Percentiles rank a stretch among this genome's conserved stretches.
Evolutionary conservation across 306 rosid species (phyloP).

Genomic region (Pachyrhizus erosus): DNA sequence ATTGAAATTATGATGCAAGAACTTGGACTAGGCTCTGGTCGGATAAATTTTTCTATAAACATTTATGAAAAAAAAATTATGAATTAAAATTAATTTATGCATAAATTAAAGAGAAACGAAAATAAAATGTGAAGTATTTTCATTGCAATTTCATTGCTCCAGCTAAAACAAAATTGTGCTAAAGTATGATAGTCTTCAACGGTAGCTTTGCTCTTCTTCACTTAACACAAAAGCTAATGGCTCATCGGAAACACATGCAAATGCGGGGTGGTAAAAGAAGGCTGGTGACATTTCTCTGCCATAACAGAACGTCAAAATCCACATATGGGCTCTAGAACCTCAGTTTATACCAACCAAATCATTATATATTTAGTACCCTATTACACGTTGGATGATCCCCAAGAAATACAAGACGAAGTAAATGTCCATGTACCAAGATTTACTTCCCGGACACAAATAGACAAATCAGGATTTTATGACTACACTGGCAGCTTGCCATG

Average conservation of each 20-base stretch:
- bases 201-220: not conserved
- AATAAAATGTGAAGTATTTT: slow-evolving; percentile 12
- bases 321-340: not conserved
- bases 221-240: not conserved
- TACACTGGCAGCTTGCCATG: not conserved
- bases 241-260: slow-evolving; percentile 11
- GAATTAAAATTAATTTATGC: not conserved
- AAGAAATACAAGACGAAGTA: slow-evolving; percentile 3
- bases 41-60: not conserved
- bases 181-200: not conserved
- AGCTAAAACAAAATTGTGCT: not conserved
- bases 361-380: not conserved
- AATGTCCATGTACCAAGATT: not conserved
- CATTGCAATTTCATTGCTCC: not conserved
- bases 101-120: not conserved
- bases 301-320: slow-evolving; percentile 8
- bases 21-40: not conserved
- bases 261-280: not conserved
- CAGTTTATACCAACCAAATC: not conserved
- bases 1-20: slow-evolving; percentile 9
- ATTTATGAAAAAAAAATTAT: not conserved
- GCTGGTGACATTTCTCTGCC: slow-evolving; percentile 8
- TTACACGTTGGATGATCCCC: not conserved
- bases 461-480: not conserved
- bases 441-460: slow-evolving; percentile 13